These are phyloP conservation scores for Blastomyces parvus DNA, from an alignment of 2,329 filamentous ascomycete genomes.

Conservation along the genomic window DNA sequence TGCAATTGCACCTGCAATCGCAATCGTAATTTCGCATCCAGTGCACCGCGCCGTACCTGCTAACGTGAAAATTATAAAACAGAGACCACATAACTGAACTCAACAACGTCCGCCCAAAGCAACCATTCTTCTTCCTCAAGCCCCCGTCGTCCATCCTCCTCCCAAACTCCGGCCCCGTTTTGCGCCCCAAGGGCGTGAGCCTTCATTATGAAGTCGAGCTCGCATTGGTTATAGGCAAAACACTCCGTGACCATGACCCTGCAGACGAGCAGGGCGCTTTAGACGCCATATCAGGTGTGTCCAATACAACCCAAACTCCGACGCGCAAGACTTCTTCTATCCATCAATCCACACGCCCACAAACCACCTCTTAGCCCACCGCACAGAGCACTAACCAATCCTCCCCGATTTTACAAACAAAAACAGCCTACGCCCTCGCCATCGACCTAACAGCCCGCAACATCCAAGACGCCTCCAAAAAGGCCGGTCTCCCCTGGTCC, in stretches of 20 bases:
- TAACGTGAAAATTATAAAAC: constrained; percentile 8
- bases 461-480: constrained; percentile 92
- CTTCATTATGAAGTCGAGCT: constrained; percentile 95
- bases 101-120: constrained; percentile 75
- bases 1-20: background rate
- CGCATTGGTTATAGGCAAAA: constrained; percentile 77
- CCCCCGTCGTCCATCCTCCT: constrained; percentile 64
- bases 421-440: constrained; percentile 68
- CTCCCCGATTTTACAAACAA: constrained; percentile 9
- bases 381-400: background rate
- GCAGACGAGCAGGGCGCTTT: constrained; percentile 66
- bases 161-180: constrained; percentile 65
- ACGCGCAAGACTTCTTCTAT: too few relatives aligned
- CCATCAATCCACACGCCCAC: too few relatives aligned
- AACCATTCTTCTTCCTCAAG: constrained; percentile 99
- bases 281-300: constrained; percentile 66
- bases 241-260: constrained; percentile 62
- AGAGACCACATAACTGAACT: constrained; percentile 92
- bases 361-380: background rate
- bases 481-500: constrained; percentile 89
- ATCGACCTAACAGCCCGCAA: constrained; percentile 98
- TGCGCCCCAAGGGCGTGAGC: constrained; percentile 71
- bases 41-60: background rate
- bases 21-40: background rate
- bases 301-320: too few relatives aligned